Conservation (phyloP, 805 yeast species). For the Ogataea chonburiensis region DNA sequence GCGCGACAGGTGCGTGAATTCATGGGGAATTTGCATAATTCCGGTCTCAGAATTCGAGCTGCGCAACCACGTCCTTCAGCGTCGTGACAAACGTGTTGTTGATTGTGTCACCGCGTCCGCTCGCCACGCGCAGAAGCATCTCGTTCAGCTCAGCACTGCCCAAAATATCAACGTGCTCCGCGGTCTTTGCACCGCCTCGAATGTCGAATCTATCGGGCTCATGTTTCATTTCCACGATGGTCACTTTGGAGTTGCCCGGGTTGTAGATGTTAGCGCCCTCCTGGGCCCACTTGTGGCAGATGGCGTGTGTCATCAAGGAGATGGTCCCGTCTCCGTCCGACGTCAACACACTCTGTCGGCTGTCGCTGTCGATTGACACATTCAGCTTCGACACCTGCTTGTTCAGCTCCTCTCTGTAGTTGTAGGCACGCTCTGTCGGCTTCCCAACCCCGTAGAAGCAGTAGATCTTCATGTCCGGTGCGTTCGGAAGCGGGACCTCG, state of each 20-base stretch:
- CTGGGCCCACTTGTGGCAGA: conserved; percentile 62
- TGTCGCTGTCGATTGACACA: conserved; percentile 67
- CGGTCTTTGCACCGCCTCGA: conserved; percentile 95
- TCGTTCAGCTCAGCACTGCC: conserved; percentile 94
- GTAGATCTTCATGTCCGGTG: conserved; percentile 85
- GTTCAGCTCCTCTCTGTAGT: conserved; percentile 68
- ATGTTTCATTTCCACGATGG: conserved; percentile 85
- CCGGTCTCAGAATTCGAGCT: conserved; percentile 43
- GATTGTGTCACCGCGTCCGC: conserved; percentile 74
- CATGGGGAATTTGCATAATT: not conserved
- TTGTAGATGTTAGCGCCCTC: conserved; percentile 58
- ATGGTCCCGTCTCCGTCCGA: conserved; percentile 98
- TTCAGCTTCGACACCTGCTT: conserved; percentile 53
- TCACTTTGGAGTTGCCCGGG: conserved; percentile 74
- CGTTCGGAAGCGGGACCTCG: conserved; percentile 87
- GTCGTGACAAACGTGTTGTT: conserved; percentile 57
- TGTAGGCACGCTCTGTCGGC: conserved; percentile 92
- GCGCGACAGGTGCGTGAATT: conserved; percentile 10
- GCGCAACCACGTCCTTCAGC: conserved; percentile 59
- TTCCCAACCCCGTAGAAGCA: conserved; percentile 97
- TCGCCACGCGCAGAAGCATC: conserved; percentile 72
- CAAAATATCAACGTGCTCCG: conserved; percentile 95
- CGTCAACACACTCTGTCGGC: conserved; percentile 65
- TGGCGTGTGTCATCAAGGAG: conserved; percentile 78
- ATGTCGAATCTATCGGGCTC: conserved; percentile 93